These are phyloP conservation scores for Xerocomellus chrysenteron DNA, from an alignment of 768 basidiomycete species.

Conservation along the genomic window DNA sequence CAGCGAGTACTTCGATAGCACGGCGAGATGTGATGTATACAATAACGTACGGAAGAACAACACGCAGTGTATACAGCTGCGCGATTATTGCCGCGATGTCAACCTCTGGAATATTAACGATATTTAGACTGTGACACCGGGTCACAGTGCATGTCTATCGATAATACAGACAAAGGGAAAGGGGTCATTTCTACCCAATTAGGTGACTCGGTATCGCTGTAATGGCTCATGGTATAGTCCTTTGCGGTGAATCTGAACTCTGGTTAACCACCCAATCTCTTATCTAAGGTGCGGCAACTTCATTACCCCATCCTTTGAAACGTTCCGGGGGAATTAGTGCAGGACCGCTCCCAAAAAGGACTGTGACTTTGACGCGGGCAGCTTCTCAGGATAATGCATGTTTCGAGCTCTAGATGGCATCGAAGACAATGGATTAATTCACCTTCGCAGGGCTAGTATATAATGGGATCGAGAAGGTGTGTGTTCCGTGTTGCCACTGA, in stretches of 20 bases:
- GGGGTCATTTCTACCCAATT: no score
- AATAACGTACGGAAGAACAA: no score
- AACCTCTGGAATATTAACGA: no score
- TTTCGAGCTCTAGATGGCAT: background rate
- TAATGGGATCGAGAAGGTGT: background rate
- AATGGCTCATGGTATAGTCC: no score
- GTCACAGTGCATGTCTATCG: no score
- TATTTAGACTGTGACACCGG: no score
- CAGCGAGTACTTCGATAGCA: no score
- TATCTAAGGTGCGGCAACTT: background rate
- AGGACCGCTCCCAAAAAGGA: background rate
- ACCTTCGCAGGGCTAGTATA: background rate
- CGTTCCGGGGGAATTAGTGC: background rate
- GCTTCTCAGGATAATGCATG: background rate
- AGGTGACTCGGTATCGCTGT: no score
- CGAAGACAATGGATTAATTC: background rate
- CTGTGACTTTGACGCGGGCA: background rate
- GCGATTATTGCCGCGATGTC: no score
- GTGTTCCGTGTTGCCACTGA: background rate
- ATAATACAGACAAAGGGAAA: no score
- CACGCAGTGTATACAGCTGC: no score
- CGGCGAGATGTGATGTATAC: no score
- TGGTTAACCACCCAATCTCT: background rate
- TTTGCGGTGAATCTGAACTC: background rate
- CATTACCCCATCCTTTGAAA: background rate